phyloP scores from a whole-genome alignment of 257 asterid genomes.

The Ajuga chamaepitys region DNA sequence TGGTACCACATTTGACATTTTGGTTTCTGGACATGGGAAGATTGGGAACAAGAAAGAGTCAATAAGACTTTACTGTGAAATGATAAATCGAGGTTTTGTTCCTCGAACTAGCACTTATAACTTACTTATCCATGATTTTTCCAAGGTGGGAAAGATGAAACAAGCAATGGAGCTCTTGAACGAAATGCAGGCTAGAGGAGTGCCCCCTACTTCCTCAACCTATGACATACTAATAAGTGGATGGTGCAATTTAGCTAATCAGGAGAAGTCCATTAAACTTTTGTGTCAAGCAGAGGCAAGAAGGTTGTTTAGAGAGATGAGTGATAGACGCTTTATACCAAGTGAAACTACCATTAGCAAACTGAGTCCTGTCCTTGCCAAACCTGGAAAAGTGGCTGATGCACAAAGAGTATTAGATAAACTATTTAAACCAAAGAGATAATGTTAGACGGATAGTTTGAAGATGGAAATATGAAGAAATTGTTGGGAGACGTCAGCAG shows the following conservation, averaged over 20 bases:
- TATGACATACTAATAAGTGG: slow-evolving; percentile 74
- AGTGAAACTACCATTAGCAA: slow-evolving; percentile 48
- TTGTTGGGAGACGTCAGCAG: background rate
- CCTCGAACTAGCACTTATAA: slow-evolving; percentile 76
- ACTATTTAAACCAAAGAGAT: slow-evolving; percentile 42
- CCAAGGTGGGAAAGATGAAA: slow-evolving; percentile 76
- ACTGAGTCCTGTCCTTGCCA: slow-evolving; percentile 58
- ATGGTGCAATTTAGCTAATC: slow-evolving; percentile 64
- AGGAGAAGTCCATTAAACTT: slow-evolving; percentile 39
- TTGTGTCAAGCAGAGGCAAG: slow-evolving; percentile 57
- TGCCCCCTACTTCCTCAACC: slow-evolving; percentile 62
- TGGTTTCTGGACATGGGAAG: slow-evolving; percentile 70
- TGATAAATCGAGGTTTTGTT: slow-evolving; percentile 73
- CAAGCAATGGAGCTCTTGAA: slow-evolving; percentile 82
- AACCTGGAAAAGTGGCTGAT: slow-evolving; percentile 66
- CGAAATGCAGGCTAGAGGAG: slow-evolving; percentile 76
- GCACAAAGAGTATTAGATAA: slow-evolving; percentile 56
- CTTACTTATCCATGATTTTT: slow-evolving; percentile 62
- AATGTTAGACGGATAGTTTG: slow-evolving; percentile 12
- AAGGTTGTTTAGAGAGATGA: slow-evolving; percentile 66
- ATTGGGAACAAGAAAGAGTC: slow-evolving; percentile 73
- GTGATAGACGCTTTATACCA: slow-evolving; percentile 57
- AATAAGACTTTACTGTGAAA: slow-evolving; percentile 73
- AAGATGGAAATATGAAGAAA: slow-evolving; percentile 1
- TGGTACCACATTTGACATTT: slow-evolving; percentile 54